These are phyloP conservation scores for Myrica gale DNA, from an alignment of 306 rosid genomes.

Conservation along the genomic window DNA sequence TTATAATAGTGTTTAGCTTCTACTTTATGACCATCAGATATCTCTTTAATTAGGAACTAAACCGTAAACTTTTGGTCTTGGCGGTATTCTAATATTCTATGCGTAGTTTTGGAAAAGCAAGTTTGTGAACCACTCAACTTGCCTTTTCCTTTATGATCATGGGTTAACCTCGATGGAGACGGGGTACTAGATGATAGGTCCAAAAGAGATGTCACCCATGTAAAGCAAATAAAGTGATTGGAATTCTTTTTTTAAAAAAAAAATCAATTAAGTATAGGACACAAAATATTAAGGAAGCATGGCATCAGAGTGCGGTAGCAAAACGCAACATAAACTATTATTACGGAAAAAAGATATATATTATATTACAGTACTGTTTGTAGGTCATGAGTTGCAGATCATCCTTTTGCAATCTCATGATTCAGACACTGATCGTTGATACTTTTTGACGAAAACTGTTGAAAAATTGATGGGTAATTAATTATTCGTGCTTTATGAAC, in stretches of 20 bases:
- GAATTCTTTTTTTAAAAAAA: slow-evolving; percentile 20
- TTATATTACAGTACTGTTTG: too few relatives aligned
- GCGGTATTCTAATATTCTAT: background rate
- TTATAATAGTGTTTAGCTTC: slow-evolving; percentile 1
- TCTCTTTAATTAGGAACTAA: slow-evolving; percentile 2
- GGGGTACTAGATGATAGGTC: slow-evolving; percentile 34
- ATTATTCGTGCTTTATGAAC: too few relatives aligned
- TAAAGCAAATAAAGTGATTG: slow-evolving; percentile 17
- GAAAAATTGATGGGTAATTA: too few relatives aligned
- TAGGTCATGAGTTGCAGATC: too few relatives aligned
- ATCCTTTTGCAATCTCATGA: too few relatives aligned
- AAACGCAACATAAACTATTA: background rate
- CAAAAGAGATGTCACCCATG: slow-evolving; percentile 44
- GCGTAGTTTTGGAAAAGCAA: slow-evolving; percentile 16
- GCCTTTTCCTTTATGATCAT: slow-evolving; percentile 40
- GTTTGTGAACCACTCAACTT: slow-evolving; percentile 28
- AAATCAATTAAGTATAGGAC: background rate
- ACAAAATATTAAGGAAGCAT: slow-evolving; percentile 31
- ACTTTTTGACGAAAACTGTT: too few relatives aligned
- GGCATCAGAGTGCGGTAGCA: slow-evolving; percentile 43
- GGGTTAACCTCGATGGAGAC: slow-evolving; percentile 55
- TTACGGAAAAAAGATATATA: background rate
- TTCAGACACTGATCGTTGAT: too few relatives aligned
- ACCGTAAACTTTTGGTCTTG: slow-evolving; percentile 13
- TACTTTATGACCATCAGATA: slow-evolving; percentile 45